Evolutionary conservation across 106 monocot genomes (phyloP), one percentile per base, ranked within the genome.

Genomic region (Allium cepa): DNA sequence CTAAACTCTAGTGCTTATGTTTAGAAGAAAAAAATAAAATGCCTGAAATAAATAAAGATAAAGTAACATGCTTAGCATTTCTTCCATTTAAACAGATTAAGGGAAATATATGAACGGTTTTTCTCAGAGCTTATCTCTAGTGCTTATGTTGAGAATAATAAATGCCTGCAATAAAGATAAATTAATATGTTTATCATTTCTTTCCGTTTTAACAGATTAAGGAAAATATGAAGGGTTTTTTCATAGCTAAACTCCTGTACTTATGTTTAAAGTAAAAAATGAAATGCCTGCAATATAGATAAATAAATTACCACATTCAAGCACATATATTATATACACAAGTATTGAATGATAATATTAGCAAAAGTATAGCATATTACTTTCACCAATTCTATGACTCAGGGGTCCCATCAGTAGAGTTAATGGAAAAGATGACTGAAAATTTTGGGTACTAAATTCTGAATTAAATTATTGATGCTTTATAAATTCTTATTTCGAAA

Each of bases 381-480:
- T n/a, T n/a, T n/a, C n/a, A n/a, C n/a, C n/a, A n/a, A n/a, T n/a
- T n/a, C n/a, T n/a, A n/a, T n/a, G n/a, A 48, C 50, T 4, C 50
- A 51, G 49, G 66, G 66, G 52, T 5, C 66, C 50, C 50, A 53
- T 47, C 8, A 53, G 53, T 8, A 52, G 16, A 18, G 9, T 50
- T 49, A 26, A 27, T 50, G 1, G 4, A 27, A 47, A 67, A 18
- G 3, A n/a, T 16, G 10, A 11, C 1, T 1, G 16, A 8, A 22
- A 26, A 26, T 47, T 27, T 67, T 8, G 17, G 22, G 52, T 67
- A 67, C 66, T 67, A 67, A 67, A 51, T 67, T 46, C 52, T 26
- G 66, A 26, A 52, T 67, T 67, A 52, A 67, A 67, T 67, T 53
- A 17, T 51, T 67, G 53, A 67, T 67, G 14, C 66, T 67, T 22